Percentiles rank a stretch among this genome's conserved stretches.
Evolutionary conservation across 768 basidiomycete species (phyloP).

Genomic region (Collybia sp.): DNA sequence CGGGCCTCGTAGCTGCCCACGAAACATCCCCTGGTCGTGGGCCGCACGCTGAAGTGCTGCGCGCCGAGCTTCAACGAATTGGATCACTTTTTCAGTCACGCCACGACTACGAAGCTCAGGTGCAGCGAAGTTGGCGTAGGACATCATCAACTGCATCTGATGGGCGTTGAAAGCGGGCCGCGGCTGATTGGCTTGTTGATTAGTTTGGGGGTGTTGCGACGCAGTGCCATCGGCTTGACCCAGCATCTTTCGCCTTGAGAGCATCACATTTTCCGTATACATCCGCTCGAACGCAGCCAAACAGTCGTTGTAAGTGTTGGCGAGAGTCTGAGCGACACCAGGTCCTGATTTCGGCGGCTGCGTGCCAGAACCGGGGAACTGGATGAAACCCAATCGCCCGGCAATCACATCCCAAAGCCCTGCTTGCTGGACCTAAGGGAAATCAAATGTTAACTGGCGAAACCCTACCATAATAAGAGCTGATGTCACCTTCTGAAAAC

Average conservation of each 20-base stretch:
- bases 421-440: constrained; percentile 43
- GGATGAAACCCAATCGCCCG: constrained; percentile 60
- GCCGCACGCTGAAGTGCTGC: constrained; percentile 34
- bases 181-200: constrained; percentile 2
- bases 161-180: constrained; percentile 18
- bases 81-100: constrained; percentile 45
- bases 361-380: constrained; percentile 55
- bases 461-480: background rate
- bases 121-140: constrained; percentile 37
- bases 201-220: constrained; percentile 3
- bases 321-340: constrained; percentile 53
- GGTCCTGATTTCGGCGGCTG: constrained; percentile 64
- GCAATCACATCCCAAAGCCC: constrained; percentile 66
- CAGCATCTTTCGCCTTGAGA: constrained; percentile 20
- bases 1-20: constrained; percentile 18
- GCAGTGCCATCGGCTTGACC: background rate
- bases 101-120: constrained; percentile 50
- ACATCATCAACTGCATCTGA: constrained; percentile 23
- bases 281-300: constrained; percentile 52
- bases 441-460: constrained; percentile 2
- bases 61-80: constrained; percentile 31
- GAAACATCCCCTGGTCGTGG: constrained; percentile 33
- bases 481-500: constrained; percentile 37
- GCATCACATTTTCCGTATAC: constrained; percentile 40
- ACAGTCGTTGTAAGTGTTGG: constrained; percentile 56